Evolutionary conservation across 768 basidiomycete genomes (phyloP).

Genomic region (Pisolithus tinctorius): DNA sequence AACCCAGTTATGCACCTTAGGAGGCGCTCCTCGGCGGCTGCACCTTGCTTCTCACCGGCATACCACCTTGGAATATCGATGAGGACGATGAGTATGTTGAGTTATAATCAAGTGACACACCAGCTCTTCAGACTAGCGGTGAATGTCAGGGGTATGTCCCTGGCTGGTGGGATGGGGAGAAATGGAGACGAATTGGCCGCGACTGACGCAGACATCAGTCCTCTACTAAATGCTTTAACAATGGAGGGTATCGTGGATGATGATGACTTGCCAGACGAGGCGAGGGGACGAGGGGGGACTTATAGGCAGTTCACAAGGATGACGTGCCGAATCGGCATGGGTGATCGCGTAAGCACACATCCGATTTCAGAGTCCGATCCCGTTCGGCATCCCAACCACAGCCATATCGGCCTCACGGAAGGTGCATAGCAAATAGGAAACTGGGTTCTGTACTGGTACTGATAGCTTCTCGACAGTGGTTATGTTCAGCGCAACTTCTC

Average conservation of each 20-base stretch:
- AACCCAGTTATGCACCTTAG: conserved; percentile 40
- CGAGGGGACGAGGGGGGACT: no score
- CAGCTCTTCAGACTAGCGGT: conserved; percentile 66
- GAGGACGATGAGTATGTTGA: conserved; percentile 3
- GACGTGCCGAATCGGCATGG: neutral
- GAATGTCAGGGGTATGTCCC: conserved; percentile 67
- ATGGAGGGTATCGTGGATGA: conserved; percentile 5
- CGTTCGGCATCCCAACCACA: conserved; percentile 4
- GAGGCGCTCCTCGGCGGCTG: conserved; percentile 70
- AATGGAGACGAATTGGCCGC: conserved; percentile 20
- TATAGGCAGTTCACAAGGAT: neutral
- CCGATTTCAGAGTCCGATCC: conserved; percentile 2
- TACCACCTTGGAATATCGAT: conserved; percentile 50
- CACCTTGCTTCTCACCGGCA: conserved; percentile 65
- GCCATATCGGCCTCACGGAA: conserved; percentile 87
- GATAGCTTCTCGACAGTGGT: conserved; percentile 47
- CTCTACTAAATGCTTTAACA: conserved; percentile 2
- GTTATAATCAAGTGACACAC: conserved; percentile 32
- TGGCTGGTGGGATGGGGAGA: conserved; percentile 43
- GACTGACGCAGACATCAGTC: conserved; percentile 26
- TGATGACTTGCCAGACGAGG: neutral
- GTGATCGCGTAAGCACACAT: neutral
- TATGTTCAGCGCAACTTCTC: conserved; percentile 89
- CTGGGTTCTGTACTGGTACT: neutral
- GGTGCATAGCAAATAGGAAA: conserved; percentile 37